phyloP scores from a whole-genome alignment of 2,329 filamentous ascomycete species.

The Cladosporium sp. region DNA sequence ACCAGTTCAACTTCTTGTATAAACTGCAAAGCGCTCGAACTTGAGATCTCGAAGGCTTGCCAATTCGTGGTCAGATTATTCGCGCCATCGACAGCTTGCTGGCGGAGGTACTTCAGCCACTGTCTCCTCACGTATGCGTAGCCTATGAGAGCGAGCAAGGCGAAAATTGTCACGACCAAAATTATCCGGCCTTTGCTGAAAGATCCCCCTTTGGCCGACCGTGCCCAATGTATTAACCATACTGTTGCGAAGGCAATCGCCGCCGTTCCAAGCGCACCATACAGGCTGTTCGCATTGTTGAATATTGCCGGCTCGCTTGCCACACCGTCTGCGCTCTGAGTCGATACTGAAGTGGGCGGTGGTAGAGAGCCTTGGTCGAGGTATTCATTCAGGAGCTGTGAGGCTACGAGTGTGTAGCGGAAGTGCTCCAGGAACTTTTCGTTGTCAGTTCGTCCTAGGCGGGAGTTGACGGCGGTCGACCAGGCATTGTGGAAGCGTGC shows the following conservation, averaged over 20 bases:
- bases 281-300: conserved; percentile 51
- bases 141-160: conserved; percentile 52
- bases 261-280: conserved; percentile 63
- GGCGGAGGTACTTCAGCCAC: conserved; percentile 74
- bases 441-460: conserved; percentile 73
- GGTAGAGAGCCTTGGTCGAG: conserved; percentile 39
- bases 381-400: conserved; percentile 75
- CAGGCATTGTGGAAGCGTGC: conserved; percentile 40
- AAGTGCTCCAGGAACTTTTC: conserved; percentile 87
- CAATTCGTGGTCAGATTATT: conserved; percentile 67
- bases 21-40: conserved; percentile 70
- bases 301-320: conserved; percentile 17
- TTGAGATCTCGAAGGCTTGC: conserved; percentile 76
- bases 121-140: conserved; percentile 73
- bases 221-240: conserved; percentile 69
- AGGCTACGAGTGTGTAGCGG: conserved; percentile 88
- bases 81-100: conserved; percentile 67
- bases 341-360: conserved; percentile 21
- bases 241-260: conserved; percentile 57
- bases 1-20: conserved; percentile 96
- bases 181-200: conserved; percentile 54
- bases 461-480: conserved; percentile 62
- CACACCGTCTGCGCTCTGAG: conserved; percentile 17
- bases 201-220: conserved; percentile 47
- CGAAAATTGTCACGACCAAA: conserved; percentile 47